Evolutionary conservation across 352 stramenopile genomes (phyloP), one percentile per base, ranked within the genome.

Genomic region (Saprolegnia diclina): DNA sequence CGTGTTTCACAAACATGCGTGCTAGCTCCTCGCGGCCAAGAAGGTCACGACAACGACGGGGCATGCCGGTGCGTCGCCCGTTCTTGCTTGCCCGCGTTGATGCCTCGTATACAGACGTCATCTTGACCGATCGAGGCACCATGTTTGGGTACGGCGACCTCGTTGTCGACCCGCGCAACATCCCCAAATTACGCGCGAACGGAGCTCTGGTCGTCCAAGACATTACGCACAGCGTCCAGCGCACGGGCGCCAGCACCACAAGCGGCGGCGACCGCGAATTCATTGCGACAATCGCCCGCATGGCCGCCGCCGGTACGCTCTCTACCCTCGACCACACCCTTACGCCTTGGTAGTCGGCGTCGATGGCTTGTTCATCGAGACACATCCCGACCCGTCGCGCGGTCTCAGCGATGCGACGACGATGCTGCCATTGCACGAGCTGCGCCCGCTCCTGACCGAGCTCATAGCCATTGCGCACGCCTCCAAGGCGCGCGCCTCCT

Each of bases 321-420:
- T 13, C 35, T 3, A 29, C 9, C 19, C 11, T 35, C 5, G 29
- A 13, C 5, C 4, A 56, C n/a, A 16, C 37, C 29, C 13, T 10
- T n/a, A 67, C 1, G 61, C 71, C 22, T n/a, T 67, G 32, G 57
- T 73, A 50, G 86, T 94, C 11, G 87, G 88, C 35, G 87, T 94
- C n/a, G 79, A 95, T 61, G 88, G 87, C 3, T 90, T 96, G 65
- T 96, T 96, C 76, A 81, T 96, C 56, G 87, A 95, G 74, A 94
- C 87, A n/a, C 83, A 94, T 53, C 85, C 87, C n/a, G 72, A 90
- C 32, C 85, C 83, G 18, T 73, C 72, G 4, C 68, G 71, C 1
- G 87, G 84, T 11, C 74, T 90, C 7, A 91, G 83, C 53, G 87
- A 94, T 38, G 77, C 74, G 10, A 75, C 83, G 22, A 93, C 81